A percentile compares a stretch with the other conserved stretches of the same genome.
These are phyloP conservation scores for Funneliformis mosseae DNA, from an alignment of 192 early-diverging fungal species.

Conservation along the genomic window DNA sequence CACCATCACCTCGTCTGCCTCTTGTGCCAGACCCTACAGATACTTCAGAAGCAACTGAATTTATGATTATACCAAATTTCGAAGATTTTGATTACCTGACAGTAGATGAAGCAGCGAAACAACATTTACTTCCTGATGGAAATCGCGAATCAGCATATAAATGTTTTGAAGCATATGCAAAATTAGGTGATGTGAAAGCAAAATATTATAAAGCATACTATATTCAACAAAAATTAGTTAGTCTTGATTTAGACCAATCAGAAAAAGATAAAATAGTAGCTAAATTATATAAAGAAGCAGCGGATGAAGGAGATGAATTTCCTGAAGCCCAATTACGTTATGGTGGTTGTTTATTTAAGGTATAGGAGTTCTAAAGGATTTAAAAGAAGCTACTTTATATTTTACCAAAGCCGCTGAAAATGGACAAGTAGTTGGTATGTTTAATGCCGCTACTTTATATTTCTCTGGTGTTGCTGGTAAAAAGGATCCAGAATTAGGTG, in stretches of 20 bases:
- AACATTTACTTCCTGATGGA: background rate
- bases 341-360: background rate
- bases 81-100: background rate
- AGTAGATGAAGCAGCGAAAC: background rate
- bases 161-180: background rate
- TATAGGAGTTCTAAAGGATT: background rate
- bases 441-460: background rate
- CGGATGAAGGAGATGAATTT: background rate
- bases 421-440: background rate
- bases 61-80: background rate
- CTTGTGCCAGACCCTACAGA: background rate
- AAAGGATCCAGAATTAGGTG: background rate
- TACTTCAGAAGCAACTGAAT: background rate
- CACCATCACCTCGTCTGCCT: background rate
- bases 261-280: background rate
- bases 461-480: background rate
- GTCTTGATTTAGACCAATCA: background rate
- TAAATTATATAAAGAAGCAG: slow-evolving; percentile 4
- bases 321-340: slow-evolving; percentile 5
- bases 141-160: background rate
- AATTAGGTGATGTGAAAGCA: background rate
- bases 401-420: background rate
- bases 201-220: background rate
- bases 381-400: background rate
- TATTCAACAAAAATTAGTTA: background rate